Base-by-base conservation (phyloP, 371 early-diverging fungal genomes). In the Apophysomyces elegans region DNA sequence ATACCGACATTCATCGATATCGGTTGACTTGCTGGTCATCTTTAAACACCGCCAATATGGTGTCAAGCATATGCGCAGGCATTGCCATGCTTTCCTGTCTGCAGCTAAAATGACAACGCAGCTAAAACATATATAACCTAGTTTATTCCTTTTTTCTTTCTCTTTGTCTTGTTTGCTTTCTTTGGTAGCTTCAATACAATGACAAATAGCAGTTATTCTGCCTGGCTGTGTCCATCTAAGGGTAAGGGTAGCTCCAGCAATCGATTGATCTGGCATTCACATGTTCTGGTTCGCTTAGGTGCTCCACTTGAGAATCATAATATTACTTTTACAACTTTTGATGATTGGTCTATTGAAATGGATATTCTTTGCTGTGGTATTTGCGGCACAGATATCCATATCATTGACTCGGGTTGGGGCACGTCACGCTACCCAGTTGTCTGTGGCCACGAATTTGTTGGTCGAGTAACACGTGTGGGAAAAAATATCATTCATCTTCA, bases 321-420 rank as follows among this genome's bases (percentile, higher is more conserved):
- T 21, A 46, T 71, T 4, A 47, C 39, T 11, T 61, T 68, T 32
- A 68, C 65, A 41, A 62, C 69, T 12, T 87, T 83, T 64, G 71
- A 72, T 50, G 74, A 70, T 38, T 68, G 84, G 70, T 83, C 83
- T 70, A 77, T 90, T 32, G 85, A 88, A 68, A 77, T 90, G 63
- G 81, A 84, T 60, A 77, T 88, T 41, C 75, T 75, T 32, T 84
- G 86, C 63, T 90, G 90, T 63, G 87, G 84, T 32, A 57, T 64
- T 21, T 66, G 72, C 44, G 71, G 61, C n/a, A 47, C 59, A 7
- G 71, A 67, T 61, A 61, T 88, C 50, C 91, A 90, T 73, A 89
- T 88, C 35, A 73, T 90, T 66, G 88, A 87, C 63, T 71, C 75
- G 45, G 90, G 86, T 50, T 91, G 89, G 91, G 85, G 86, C 1